phyloP scores from a whole-genome alignment of 106 monocot species.

The Hemerocallis citrina region DNA sequence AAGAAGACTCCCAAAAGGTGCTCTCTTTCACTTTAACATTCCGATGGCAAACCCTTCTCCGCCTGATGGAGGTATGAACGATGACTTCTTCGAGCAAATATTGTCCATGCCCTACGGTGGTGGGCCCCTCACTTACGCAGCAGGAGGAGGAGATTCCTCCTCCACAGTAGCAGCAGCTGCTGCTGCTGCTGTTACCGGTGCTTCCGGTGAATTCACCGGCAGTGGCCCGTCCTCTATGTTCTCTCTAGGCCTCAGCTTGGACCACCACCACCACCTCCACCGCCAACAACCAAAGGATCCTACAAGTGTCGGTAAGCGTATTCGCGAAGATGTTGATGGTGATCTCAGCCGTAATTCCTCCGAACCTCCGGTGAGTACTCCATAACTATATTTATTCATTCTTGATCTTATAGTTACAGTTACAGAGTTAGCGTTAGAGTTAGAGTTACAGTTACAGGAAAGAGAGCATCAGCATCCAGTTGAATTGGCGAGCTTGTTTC shows the following conservation, averaged over 20 bases:
- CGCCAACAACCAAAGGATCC: conserved; percentile 8
- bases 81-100: conserved; percentile 97
- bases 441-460: conserved; percentile 3
- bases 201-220: background rate
- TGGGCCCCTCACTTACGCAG: conserved; percentile 1
- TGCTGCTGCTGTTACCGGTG: too few relatives aligned
- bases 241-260: conserved; percentile 72
- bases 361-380: background rate
- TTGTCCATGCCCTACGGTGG: conserved; percentile 36
- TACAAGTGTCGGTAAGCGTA: conserved; percentile 42
- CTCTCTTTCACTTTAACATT: too few relatives aligned
- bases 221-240: conserved; percentile 25
- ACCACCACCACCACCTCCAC: conserved; percentile 11
- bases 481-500: conserved; percentile 52
- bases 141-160: conserved; percentile 24
- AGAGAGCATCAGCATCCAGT: conserved; percentile 14
- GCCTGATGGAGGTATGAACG: conserved; percentile 44
- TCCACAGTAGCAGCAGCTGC: conserved; percentile 11
- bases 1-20: too few relatives aligned
- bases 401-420: too few relatives aligned
- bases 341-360: conserved; percentile 3
- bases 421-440: too few relatives aligned
- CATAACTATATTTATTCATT: too few relatives aligned
- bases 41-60: conserved; percentile 59
- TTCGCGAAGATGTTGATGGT: conserved; percentile 33